Conservation (phyloP, 2,329 filamentous ascomycete genomes). For the Neopestalotiopsis rosae region DNA sequence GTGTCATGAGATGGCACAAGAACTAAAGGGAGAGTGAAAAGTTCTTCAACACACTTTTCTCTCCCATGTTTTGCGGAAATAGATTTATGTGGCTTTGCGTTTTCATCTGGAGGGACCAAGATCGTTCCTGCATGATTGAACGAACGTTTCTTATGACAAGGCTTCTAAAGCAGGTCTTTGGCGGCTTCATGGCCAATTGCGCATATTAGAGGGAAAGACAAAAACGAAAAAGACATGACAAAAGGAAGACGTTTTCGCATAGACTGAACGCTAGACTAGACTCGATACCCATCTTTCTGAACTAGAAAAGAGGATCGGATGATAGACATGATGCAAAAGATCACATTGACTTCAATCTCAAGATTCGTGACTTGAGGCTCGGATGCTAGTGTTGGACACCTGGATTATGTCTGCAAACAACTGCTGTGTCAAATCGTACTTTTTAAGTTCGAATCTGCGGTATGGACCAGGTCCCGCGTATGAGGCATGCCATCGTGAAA, state of each 20-base stretch:
- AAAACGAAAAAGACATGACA: neutral
- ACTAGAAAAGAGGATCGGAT: neutral
- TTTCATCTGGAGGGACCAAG: neutral
- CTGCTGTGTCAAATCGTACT: too few species aligned
- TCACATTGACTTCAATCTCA: neutral
- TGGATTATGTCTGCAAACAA: too few species aligned
- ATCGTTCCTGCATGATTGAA: neutral
- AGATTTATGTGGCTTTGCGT: neutral
- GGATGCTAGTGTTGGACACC: too few species aligned
- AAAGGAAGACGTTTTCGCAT: neutral
- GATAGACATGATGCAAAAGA: neutral
- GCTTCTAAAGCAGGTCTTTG: neutral
- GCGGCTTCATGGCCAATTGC: neutral
- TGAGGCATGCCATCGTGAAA: too few species aligned
- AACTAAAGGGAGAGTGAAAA: neutral
- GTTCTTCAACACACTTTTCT: neutral
- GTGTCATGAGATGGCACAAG: constrained; percentile 31
- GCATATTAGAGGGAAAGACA: neutral
- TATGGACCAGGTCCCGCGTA: too few species aligned
- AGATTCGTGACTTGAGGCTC: neutral
- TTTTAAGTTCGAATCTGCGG: too few species aligned
- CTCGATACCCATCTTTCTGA: constrained; percentile 3
- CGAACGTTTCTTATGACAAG: neutral
- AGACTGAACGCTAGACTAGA: constrained; percentile 7
- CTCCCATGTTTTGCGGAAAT: neutral